A percentile compares a stretch with the other conserved stretches of the same genome.
These are phyloP conservation scores for Tylopilus felleus DNA, from an alignment of 768 basidiomycete species.

Conservation along the genomic window DNA sequence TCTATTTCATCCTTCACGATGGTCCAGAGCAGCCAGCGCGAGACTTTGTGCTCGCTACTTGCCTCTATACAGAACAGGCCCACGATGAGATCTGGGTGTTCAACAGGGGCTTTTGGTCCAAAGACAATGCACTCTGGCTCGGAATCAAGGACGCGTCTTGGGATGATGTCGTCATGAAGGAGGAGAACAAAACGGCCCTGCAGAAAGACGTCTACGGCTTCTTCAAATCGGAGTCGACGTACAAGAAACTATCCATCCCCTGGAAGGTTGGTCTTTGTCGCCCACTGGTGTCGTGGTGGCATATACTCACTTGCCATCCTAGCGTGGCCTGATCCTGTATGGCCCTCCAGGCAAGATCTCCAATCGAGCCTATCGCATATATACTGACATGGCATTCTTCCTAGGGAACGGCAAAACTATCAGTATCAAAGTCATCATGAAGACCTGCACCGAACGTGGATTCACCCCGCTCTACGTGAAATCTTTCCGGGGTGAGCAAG, in stretches of 20 bases:
- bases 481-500: conserved; percentile 61
- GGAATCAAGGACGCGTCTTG: conserved; percentile 65
- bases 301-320: conserved; percentile 1
- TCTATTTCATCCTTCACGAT: conserved; percentile 57
- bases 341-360: conserved; percentile 64
- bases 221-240: conserved; percentile 69
- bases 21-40: conserved; percentile 52
- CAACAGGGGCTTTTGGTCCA: conserved; percentile 66
- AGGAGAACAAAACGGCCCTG: conserved; percentile 61
- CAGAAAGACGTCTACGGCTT: conserved; percentile 78
- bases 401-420: conserved; percentile 83
- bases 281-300: neutral
- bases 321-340: conserved; percentile 81
- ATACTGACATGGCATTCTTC: neutral
- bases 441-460: conserved; percentile 56
- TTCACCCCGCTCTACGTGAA: conserved; percentile 78
- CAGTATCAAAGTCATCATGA: conserved; percentile 80
- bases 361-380: neutral
- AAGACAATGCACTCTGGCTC: conserved; percentile 57
- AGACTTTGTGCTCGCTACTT: conserved; percentile 50
- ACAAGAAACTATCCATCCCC: conserved; percentile 71
- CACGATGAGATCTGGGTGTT: conserved; percentile 78
- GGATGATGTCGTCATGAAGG: conserved; percentile 71
- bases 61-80: conserved; percentile 48
- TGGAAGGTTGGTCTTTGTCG: conserved; percentile 60